These are phyloP conservation scores for Phytophthora pisi DNA, from an alignment of 352 stramenopile species.

Conservation along the genomic window DNA sequence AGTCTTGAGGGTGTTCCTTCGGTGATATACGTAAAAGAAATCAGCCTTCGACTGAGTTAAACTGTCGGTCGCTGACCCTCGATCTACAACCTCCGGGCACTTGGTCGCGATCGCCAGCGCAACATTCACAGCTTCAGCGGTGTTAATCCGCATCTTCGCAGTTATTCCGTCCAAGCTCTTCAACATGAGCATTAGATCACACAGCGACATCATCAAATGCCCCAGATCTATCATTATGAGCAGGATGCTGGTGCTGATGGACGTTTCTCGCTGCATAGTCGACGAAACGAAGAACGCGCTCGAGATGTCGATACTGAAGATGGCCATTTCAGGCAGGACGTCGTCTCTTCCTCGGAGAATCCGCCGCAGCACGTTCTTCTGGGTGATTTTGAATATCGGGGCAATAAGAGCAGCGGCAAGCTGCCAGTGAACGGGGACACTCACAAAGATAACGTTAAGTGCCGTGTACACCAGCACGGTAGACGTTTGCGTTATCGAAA, in stretches of 20 bases:
- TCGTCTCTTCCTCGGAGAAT: conserved; percentile 27
- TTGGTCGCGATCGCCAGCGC: conserved; percentile 8
- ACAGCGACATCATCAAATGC: conserved; percentile 34
- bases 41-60: conserved; percentile 8
- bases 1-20: neutral
- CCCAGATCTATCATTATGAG: conserved; percentile 41
- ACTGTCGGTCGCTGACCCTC: neutral
- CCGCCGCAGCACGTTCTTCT: conserved; percentile 23
- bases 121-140: conserved; percentile 10
- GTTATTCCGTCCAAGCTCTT: conserved; percentile 14
- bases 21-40: conserved; percentile 5
- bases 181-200: conserved; percentile 26
- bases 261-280: conserved; percentile 43
- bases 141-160: conserved; percentile 9
- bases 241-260: conserved; percentile 24
- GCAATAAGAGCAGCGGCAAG: conserved; percentile 2
- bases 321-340: conserved; percentile 42
- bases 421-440: conserved; percentile 13
- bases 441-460: conserved; percentile 15
- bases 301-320: conserved; percentile 58
- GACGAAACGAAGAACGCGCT: conserved; percentile 48
- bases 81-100: conserved; percentile 15
- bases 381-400: conserved; percentile 16
- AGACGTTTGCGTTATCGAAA: conserved; percentile 11
- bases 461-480: conserved; percentile 4